phyloP scores from a whole-genome alignment of 192 early-diverging fungal species.

The Neocallimastix lanati region DNA sequence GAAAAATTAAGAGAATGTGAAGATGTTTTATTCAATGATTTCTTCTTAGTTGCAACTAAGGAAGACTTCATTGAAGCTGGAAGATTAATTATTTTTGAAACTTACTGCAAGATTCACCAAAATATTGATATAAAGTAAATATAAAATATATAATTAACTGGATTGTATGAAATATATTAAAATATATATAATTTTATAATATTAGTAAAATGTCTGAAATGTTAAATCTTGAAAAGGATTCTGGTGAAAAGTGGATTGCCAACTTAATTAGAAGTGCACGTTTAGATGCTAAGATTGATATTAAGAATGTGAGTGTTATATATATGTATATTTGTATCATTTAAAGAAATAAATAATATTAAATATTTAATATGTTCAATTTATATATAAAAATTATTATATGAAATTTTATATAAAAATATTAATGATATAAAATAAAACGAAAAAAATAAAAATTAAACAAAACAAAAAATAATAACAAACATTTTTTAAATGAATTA shows the following conservation, averaged over 20 bases:
- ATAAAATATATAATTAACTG: too few species aligned
- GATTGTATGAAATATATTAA: too few species aligned
- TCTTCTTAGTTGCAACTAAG: conserved; percentile 71
- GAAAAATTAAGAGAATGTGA: conserved; percentile 74
- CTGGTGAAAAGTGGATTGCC: conserved; percentile 95
- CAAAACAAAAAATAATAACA: too few species aligned
- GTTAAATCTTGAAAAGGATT: conserved; percentile 69
- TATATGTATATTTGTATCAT: too few species aligned
- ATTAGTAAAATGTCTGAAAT: conserved; percentile 39
- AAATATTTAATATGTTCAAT: too few species aligned
- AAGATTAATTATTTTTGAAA: conserved; percentile 83
- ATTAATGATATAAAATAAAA: too few species aligned
- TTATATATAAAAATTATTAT: too few species aligned
- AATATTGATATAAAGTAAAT: conserved; percentile 66
- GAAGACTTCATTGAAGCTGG: conserved; percentile 92
- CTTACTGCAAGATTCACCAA: conserved; percentile 93
- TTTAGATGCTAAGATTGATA: conserved; percentile 95
- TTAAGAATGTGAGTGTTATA: conserved; percentile 47
- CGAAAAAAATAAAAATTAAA: too few species aligned
- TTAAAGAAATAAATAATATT: too few species aligned
- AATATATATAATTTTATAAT: neutral
- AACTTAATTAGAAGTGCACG: conserved; percentile 88
- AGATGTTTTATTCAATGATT: conserved; percentile 64
- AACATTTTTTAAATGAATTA: neutral
- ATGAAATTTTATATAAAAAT: too few species aligned